Evolutionary conservation across 768 basidiomycete genomes (phyloP), one percentile per base, ranked within the genome.

Genomic region (Pisolithus marmoratus): DNA sequence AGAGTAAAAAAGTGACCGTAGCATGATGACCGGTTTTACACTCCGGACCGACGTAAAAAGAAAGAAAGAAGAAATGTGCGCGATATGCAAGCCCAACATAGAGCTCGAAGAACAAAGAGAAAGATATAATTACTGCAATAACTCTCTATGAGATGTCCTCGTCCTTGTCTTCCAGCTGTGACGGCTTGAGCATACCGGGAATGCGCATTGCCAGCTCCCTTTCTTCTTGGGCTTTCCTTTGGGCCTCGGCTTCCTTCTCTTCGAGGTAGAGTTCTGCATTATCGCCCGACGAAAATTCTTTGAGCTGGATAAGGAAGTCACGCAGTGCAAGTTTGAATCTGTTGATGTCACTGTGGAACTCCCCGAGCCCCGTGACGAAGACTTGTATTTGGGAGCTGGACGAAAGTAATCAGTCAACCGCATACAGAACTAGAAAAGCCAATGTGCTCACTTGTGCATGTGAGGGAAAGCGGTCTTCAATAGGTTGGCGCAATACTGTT

Each of bases 121-220:
- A 2, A 48, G 55, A 60, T 64, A 61, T 58, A 58, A 58, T 62
- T 60, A 56, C 56, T 59, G 61, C 57, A 58, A 55, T 23, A 36
- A 19, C 34, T 47, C 52, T 59, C 68, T 65, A 67, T 64, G 66
- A 67, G 48, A 67, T 90, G 74, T 90, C 88, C 71, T 90, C 88
- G 64, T 94, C 92, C 72, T 88, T 90, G 72, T 95, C 94, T 65
- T 94, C 91, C 67, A 97, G 65, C 70, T 94, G 91, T 60, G 87
- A 89, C 38, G 94, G 94, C 70, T 96, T 96, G 68, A 97, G 79
- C 88, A 97, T 89, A 38, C 96, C 96, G n/a, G 94, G 95, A 54
- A 98, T 92, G 58, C 90, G 82, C 79, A 90, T 88, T 23, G 94
- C 93, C 36, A 86, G 80, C 72, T 93, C 83, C 48, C 85, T 85